Base-by-base conservation (phyloP, 129 eudicot genomes). In the Logfia minima region DNA sequence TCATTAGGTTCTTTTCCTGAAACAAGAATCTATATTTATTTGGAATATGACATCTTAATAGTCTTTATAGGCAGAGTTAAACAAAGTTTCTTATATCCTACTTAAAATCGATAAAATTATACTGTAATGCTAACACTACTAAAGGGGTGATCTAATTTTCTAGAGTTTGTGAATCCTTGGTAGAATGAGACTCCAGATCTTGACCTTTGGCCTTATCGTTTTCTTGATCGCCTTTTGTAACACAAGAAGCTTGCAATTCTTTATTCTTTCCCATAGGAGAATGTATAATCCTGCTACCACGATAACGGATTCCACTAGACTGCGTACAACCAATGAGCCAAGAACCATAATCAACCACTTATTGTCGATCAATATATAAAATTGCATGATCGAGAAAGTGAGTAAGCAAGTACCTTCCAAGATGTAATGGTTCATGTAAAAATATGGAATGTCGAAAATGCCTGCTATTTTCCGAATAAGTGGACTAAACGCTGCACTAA, bases 401-500 rank as follows among this genome's bases (percentile, higher is more conserved):
- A 55, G 39, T 3, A 66, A 37, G 7, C n/a, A 8, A 39, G 64
- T 78, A 83, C 97, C 97, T 91, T 83, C 97, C 97, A 13, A 91
- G 83, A 80, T 86, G 86, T 52, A 91, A 80, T 41, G 86, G 88
- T 79, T 91, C 93, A 64, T 88, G 97, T 14, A 91, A n/a, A n/a
- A 75, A 64, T 88, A 19, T 39, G 91, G 85, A 60, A 91, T 73
- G 74, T 86, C 93, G 45, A 88, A 73, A 35, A 83, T 9, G n/a
- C 83, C 87, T 45, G 86, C 89, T 66, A 88, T 71, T 29, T 86
- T 83, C 84, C 84, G 93, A 39, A 90, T 82, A 56, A 86, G 77
- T 28, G 96, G 96, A 79, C 91, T 88, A 77, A 90, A 90, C 65
- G 93, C 91, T 18, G 96, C 85, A n/a, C 91, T 84, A 72, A 90